phyloP scores from a whole-genome alignment of 768 basidiomycete species.

The Amanita pallidorosea region DNA sequence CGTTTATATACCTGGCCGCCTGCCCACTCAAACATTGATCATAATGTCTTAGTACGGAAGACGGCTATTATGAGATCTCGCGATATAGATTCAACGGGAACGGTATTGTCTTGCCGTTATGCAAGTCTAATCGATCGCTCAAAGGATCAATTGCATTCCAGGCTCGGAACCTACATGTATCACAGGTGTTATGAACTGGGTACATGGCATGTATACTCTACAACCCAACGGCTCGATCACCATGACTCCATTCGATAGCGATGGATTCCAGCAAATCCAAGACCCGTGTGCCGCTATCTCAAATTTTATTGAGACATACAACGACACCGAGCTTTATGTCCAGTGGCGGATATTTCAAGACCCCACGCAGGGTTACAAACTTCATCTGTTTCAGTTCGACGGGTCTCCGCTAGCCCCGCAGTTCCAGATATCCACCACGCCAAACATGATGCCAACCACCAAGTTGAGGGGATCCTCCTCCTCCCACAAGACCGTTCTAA shows the following conservation, averaged over 20 bases:
- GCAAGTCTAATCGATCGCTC: not conserved
- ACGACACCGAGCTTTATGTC: slow-evolving; percentile 54
- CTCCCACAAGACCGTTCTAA: slow-evolving; percentile 12
- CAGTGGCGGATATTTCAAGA: slow-evolving; percentile 72
- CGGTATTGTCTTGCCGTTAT: slow-evolving; percentile 31
- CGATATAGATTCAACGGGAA: slow-evolving; percentile 87
- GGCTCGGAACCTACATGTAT: slow-evolving; percentile 84
- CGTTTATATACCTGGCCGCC: slow-evolving; percentile 19
- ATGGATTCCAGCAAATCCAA: slow-evolving; percentile 93
- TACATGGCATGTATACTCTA: slow-evolving; percentile 70
- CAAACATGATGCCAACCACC: slow-evolving; percentile 81
- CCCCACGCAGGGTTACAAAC: slow-evolving; percentile 43
- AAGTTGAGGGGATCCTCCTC: slow-evolving; percentile 46
- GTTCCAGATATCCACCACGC: slow-evolving; percentile 55
- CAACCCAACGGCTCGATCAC: slow-evolving; percentile 72
- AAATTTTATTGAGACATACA: slow-evolving; percentile 81
- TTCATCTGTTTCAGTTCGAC: slow-evolving; percentile 73
- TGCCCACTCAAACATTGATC: slow-evolving; percentile 1
- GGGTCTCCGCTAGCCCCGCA: slow-evolving; percentile 66
- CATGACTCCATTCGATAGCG: slow-evolving; percentile 54
- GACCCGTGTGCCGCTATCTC: slow-evolving; percentile 85
- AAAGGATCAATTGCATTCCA: slow-evolving; percentile 17
- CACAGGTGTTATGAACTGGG: slow-evolving; percentile 80
- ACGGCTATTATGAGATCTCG: slow-evolving; percentile 80
- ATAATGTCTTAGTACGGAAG: slow-evolving; percentile 38